Evolutionary conservation across 2,329 filamentous ascomycete species (phyloP).

Genomic region (Neoarthrinium moseri): DNA sequence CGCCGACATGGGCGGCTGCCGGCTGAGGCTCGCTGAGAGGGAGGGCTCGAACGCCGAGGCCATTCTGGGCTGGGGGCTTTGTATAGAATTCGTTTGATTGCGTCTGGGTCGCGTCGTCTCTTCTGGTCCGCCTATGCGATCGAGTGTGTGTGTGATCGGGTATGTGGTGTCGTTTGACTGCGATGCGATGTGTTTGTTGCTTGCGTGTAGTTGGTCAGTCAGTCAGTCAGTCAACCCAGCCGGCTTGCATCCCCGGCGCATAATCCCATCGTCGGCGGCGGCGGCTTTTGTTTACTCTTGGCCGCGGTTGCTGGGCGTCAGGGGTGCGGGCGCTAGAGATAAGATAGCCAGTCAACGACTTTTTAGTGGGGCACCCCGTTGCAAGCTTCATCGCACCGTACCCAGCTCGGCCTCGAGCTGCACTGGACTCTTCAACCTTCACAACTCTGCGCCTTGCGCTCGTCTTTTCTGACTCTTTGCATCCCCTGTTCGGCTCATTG

Average conservation of each 20-base stretch:
- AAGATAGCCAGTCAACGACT: conserved; percentile 4
- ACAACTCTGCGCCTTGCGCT: neutral
- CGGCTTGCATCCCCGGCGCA: no score
- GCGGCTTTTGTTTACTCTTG: conserved; percentile 7
- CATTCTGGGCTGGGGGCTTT: conserved; percentile 43
- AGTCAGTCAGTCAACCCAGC: no score
- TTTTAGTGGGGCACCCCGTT: conserved; percentile 7
- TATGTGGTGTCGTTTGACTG: no score
- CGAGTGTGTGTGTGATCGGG: no score
- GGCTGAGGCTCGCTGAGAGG: conserved; percentile 60
- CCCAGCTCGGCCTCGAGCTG: neutral
- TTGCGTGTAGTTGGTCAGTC: no score
- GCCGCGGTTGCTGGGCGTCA: conserved; percentile 3
- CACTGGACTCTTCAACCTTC: neutral
- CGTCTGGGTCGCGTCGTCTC: no score
- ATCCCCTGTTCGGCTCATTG: neutral
- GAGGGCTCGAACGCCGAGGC: conserved; percentile 66
- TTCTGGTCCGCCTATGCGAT: no score
- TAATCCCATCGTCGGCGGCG: no score
- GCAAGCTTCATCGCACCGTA: neutral
- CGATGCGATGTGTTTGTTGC: no score
- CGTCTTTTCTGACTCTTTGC: neutral
- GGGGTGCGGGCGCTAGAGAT: conserved; percentile 16
- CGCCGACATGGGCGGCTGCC: conserved; percentile 56
- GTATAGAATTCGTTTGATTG: conserved; percentile 9